A percentile compares a stretch with the other conserved stretches of the same genome.
These are phyloP conservation scores for Aspergillus ibericus DNA, from an alignment of 2,329 filamentous ascomycete genomes.

Conservation along the genomic window DNA sequence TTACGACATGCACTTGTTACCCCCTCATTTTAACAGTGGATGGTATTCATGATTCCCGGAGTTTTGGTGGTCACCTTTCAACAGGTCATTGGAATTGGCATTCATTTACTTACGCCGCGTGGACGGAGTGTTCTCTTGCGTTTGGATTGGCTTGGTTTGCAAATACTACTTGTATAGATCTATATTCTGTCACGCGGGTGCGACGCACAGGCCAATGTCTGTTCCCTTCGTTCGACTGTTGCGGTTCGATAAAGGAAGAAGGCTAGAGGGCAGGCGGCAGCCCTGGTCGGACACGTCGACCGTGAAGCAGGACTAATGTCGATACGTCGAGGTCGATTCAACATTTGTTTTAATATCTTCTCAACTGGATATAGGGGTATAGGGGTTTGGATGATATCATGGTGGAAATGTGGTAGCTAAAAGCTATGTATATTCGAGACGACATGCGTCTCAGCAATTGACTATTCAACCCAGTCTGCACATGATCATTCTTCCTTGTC, in stretches of 20 bases:
- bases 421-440: constrained; percentile 3
- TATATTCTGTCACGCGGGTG: neutral
- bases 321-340: constrained; percentile 2
- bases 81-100: constrained; percentile 36
- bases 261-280: neutral
- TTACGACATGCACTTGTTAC: constrained; percentile 18
- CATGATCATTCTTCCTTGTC: neutral
- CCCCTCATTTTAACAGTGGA: constrained; percentile 26
- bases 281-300: neutral
- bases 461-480: neutral
- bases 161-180: constrained; percentile 6
- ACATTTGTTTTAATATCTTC: constrained; percentile 7
- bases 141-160: constrained; percentile 3
- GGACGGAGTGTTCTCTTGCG: neutral
- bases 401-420: neutral
- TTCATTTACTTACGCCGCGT: constrained; percentile 17
- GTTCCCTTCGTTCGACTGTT: neutral
- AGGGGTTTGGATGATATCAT: neutral
- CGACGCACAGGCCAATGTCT: neutral
- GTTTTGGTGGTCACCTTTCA: constrained; percentile 43
- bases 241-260: neutral
- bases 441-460: neutral
- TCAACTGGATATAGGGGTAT: constrained; percentile 6
- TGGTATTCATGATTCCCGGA: constrained; percentile 32
- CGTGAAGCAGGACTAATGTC: neutral